Conservation (phyloP, 208 protist genomes). For the Acanthamoeba sp. region DNA sequence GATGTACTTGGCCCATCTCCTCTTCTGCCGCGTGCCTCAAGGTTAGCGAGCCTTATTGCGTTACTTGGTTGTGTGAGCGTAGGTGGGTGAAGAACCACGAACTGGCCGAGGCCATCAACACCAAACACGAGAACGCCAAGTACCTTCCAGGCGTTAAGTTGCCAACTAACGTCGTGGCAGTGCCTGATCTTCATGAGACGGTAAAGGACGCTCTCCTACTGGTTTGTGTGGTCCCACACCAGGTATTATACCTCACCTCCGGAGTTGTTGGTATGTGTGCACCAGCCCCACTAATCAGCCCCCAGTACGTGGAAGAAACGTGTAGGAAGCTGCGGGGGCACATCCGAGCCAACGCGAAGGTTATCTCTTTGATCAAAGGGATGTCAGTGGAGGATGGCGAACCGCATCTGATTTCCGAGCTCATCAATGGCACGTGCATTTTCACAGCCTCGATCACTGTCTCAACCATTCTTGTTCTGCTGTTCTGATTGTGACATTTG, state of each 20-base stretch:
- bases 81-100: constrained; percentile 86
- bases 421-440: constrained; percentile 1
- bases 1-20: neutral
- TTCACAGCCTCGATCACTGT: too few relatives aligned
- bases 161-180: constrained; percentile 81
- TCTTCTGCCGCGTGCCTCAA: too few relatives aligned
- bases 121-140: constrained; percentile 88
- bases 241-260: constrained; percentile 50
- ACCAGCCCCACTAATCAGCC: too few relatives aligned
- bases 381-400: constrained; percentile 77
- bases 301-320: constrained; percentile 72
- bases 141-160: constrained; percentile 83
- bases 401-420: constrained; percentile 46
- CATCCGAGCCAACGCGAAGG: constrained; percentile 33
- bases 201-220: constrained; percentile 84
- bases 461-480: neutral
- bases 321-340: constrained; percentile 78
- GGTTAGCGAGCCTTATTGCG: neutral
- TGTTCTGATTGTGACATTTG: neutral
- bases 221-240: constrained; percentile 88
- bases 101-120: constrained; percentile 88
- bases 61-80: neutral
- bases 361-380: constrained; percentile 89
- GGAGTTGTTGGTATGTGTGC: neutral
- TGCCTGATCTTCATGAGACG: constrained; percentile 79